Percentiles rank a stretch among this genome's conserved stretches.
phyloP scores from a whole-genome alignment of 1,139 yeast species.

The Magnusiomyces tetraspermus region DNA sequence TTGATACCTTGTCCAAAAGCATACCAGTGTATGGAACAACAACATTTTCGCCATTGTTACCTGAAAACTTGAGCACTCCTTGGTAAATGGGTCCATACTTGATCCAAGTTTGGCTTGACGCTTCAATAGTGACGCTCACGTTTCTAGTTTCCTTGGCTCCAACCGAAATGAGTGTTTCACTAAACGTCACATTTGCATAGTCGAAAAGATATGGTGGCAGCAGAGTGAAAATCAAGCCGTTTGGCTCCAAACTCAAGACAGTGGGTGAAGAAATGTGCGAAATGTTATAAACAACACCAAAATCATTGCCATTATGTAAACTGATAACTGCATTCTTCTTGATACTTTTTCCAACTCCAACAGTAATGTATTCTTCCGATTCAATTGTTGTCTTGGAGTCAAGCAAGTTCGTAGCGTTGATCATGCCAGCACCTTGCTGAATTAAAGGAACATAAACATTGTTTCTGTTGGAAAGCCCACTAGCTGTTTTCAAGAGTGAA shows the following conservation, averaged over 20 bases:
- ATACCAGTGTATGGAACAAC: conserved; percentile 21
- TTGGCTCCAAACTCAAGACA: conserved; percentile 3
- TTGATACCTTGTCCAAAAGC: background rate
- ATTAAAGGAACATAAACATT: conserved; percentile 13
- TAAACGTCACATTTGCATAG: conserved; percentile 10
- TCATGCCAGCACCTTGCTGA: conserved; percentile 26
- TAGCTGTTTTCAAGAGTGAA: background rate
- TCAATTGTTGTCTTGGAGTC: conserved; percentile 29
- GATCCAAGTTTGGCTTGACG: background rate
- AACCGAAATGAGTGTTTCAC: background rate
- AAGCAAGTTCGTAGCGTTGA: conserved; percentile 32
- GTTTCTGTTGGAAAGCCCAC: background rate
- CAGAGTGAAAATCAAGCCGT: background rate
- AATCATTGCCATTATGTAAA: conserved; percentile 14
- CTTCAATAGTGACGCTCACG: background rate
- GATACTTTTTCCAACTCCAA: conserved; percentile 16
- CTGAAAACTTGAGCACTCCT: conserved; percentile 9
- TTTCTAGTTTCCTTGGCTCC: background rate
- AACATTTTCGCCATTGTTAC: conserved; percentile 16
- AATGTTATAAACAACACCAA: conserved; percentile 13
- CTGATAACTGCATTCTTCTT: conserved; percentile 13
- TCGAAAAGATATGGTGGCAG: conserved; percentile 13
- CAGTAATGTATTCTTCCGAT: conserved; percentile 15
- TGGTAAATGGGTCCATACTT: background rate
- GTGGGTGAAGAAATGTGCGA: conserved; percentile 14